Conservation (phyloP, 768 basidiomycete species). For the Dioszegia hungarica region DNA sequence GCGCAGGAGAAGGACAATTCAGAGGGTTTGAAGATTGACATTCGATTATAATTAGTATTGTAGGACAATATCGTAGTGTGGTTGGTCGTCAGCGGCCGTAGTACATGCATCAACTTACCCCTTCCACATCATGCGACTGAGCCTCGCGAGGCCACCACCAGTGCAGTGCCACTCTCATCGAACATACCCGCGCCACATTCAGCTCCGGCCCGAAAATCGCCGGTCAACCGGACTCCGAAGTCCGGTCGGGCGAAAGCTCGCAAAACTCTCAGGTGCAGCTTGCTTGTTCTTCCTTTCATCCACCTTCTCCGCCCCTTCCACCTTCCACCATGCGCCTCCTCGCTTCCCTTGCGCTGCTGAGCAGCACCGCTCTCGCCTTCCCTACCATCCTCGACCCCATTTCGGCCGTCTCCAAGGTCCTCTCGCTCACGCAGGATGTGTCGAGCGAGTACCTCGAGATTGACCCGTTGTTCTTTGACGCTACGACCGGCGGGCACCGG, state of each 20-base stretch:
- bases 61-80: no score
- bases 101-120: no score
- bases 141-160: no score
- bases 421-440: background rate
- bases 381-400: constrained; percentile 2
- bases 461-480: constrained; percentile 4
- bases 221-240: background rate
- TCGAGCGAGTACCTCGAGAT: constrained; percentile 12
- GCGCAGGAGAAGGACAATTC: no score
- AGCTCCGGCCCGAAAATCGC: background rate
- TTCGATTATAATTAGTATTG: no score
- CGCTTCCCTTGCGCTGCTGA: background rate
- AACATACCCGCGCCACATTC: no score
- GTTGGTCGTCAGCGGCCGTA: no score
- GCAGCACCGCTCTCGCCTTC: background rate
- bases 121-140: no score
- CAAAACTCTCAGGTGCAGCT: no score
- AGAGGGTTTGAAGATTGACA: no score
- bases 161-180: no score
- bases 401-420: background rate
- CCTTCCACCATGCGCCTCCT: background rate
- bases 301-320: background rate
- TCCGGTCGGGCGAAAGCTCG: background rate
- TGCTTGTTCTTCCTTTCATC: background rate
- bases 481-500: constrained; percentile 1